Percentiles rank a stretch among this genome's conserved stretches.
These are phyloP conservation scores for Podospora bellae-mahoneyi DNA, from an alignment of 495 filamentous ascomycete genomes.

Conservation along the genomic window DNA sequence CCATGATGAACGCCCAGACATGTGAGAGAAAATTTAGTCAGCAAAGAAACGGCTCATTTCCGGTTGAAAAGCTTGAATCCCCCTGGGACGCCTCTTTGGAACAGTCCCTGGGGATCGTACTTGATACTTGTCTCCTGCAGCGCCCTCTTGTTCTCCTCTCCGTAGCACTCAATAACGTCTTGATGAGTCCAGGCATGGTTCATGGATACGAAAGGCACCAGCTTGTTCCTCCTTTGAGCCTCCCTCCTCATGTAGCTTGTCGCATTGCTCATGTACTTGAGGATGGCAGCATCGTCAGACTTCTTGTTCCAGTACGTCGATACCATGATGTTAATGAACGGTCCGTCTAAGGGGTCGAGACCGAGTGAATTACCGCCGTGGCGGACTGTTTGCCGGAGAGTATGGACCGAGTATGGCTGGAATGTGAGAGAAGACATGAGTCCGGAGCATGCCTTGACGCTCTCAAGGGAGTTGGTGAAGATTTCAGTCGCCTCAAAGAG, in stretches of 20 bases:
- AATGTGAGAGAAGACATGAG: constrained; percentile 20
- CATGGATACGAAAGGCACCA: constrained; percentile 33
- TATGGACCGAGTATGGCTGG: constrained; percentile 30
- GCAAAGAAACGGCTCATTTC: neutral
- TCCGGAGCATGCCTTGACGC: constrained; percentile 13
- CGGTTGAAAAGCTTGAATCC: constrained; percentile 29
- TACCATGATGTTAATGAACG: constrained; percentile 21
- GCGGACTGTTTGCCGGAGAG: constrained; percentile 15
- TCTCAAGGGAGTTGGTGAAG: constrained; percentile 13
- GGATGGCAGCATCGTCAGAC: constrained; percentile 22
- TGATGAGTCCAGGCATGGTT: constrained; percentile 46
- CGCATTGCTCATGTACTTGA: constrained; percentile 7
- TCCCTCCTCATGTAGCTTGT: constrained; percentile 17
- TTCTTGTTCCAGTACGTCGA: constrained; percentile 19
- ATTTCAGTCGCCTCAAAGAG: constrained; percentile 17
- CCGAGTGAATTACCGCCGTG: constrained; percentile 35
- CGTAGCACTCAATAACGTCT: constrained; percentile 48
- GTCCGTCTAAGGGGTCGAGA: constrained; percentile 14
- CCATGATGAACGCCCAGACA: neutral
- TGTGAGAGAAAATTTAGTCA: neutral
- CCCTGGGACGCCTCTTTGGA: constrained; percentile 42
- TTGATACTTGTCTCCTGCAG: constrained; percentile 40
- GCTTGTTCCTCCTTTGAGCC: constrained; percentile 21
- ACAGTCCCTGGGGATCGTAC: constrained; percentile 51
- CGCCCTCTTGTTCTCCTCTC: constrained; percentile 38